Conservation (phyloP, 2,329 filamentous ascomycete genomes). For the Coniochaeta hoffmannii region DNA sequence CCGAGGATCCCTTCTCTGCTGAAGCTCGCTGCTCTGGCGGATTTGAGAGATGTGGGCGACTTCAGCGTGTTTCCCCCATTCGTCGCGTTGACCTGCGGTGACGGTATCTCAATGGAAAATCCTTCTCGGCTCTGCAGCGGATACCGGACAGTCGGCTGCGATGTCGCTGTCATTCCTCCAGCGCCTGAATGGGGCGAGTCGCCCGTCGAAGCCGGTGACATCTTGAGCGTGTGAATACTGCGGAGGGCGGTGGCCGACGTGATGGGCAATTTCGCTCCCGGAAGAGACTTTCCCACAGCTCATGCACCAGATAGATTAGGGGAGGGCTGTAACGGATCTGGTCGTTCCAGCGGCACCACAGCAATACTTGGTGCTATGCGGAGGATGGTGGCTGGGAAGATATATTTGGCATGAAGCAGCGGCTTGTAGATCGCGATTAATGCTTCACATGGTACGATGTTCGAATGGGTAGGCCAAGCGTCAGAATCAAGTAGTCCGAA, state of each 20-base stretch:
- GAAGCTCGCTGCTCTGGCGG: slow-evolving; percentile 40
- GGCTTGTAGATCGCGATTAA: neutral
- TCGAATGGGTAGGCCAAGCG: neutral
- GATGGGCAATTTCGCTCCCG: slow-evolving; percentile 6
- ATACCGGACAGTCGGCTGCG: slow-evolving; percentile 31
- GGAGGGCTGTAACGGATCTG: neutral
- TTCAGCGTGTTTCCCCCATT: slow-evolving; percentile 38
- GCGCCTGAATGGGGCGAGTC: slow-evolving; percentile 40
- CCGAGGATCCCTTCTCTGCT: slow-evolving; percentile 47
- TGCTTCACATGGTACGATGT: neutral
- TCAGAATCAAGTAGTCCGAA: neutral
- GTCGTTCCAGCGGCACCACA: neutral
- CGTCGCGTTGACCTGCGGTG: slow-evolving; percentile 32
- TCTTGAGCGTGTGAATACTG: slow-evolving; percentile 24
- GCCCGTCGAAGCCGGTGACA: slow-evolving; percentile 47
- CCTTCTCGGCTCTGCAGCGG: slow-evolving; percentile 37
- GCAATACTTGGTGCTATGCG: neutral
- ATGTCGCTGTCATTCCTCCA: slow-evolving; percentile 23
- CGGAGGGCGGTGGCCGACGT: slow-evolving; percentile 8
- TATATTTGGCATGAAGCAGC: neutral
- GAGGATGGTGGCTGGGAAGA: neutral
- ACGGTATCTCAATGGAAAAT: slow-evolving; percentile 41
- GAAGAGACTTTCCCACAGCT: slow-evolving; percentile 4
- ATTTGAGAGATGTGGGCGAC: slow-evolving; percentile 42
- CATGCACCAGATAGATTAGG: neutral